These are phyloP conservation scores for Sporothrix curviconia DNA, from an alignment of 2,329 filamentous ascomycete species.

Conservation along the genomic window DNA sequence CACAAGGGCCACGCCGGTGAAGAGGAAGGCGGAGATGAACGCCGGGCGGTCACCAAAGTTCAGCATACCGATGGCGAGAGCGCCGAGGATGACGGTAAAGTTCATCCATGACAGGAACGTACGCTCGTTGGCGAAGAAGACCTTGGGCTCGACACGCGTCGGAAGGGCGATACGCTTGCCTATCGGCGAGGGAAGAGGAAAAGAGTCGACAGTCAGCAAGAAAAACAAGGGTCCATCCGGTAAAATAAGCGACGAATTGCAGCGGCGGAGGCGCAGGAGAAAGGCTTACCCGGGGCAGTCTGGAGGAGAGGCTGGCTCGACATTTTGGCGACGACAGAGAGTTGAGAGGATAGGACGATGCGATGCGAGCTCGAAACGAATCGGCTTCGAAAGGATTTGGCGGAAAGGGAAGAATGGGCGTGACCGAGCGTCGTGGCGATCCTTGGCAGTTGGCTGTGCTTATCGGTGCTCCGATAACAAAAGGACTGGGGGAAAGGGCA, in stretches of 20 bases:
- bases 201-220: no score
- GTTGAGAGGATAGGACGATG: background rate
- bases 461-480: conserved; percentile 4
- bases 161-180: conserved; percentile 98
- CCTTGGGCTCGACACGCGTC: conserved; percentile 96
- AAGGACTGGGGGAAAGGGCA: background rate
- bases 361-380: background rate
- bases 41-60: conserved; percentile 96
- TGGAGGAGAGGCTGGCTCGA: conserved; percentile 95
- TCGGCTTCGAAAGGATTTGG: background rate
- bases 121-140: conserved; percentile 99
- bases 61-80: conserved; percentile 90
- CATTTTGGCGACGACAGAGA: conserved; percentile 49
- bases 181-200: conserved; percentile 31
- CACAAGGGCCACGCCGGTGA: conserved; percentile 88
- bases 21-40: conserved; percentile 87
- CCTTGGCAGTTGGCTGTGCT: background rate
- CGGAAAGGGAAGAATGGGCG: background rate
- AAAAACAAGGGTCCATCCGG: no score
- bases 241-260: no score
- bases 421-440: background rate
- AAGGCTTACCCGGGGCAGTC: conserved; percentile 75
- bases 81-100: conserved; percentile 97
- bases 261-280: no score
- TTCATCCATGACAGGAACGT: conserved; percentile 99